A percentile compares a stretch with the other conserved stretches of the same genome.
Conservation (phyloP, 1,139 yeast species). For the Blastobotrys persicus region DNA sequence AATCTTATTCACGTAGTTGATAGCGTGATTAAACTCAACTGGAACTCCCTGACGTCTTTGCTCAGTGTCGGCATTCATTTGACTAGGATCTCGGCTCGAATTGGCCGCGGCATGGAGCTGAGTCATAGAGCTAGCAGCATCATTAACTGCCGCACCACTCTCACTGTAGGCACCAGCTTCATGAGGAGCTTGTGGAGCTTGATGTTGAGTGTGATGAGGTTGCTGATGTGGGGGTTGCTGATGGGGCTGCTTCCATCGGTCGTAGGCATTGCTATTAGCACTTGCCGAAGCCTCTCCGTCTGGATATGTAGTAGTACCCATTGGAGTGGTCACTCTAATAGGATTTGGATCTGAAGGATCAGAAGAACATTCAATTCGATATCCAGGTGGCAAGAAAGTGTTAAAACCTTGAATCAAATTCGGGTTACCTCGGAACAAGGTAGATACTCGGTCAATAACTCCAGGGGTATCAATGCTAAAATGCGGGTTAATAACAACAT, state of each 20-base stretch:
- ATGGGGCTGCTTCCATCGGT: conserved; percentile 16
- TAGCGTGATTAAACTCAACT: conserved; percentile 95
- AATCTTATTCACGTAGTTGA: conserved; percentile 90
- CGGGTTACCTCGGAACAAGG: conserved; percentile 89
- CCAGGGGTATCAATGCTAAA: conserved; percentile 92
- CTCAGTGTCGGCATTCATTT: conserved; percentile 17
- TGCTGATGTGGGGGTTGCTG: conserved; percentile 21
- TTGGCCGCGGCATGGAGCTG: conserved; percentile 44
- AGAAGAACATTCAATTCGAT: conserved; percentile 84
- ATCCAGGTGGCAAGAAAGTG: conserved; percentile 96
- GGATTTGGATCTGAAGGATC: conserved; percentile 92
- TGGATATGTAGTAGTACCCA: conserved; percentile 72
- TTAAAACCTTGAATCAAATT: conserved; percentile 93
- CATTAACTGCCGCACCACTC: not conserved
- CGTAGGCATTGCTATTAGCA: conserved; percentile 17
- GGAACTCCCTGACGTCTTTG: conserved; percentile 59
- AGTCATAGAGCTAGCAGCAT: conserved; percentile 30
- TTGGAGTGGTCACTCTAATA: conserved; percentile 91
- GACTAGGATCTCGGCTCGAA: conserved; percentile 24
- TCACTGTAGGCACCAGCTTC: conserved; percentile 1
- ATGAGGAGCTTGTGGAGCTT: conserved; percentile 12
- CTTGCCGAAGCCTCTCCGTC: conserved; percentile 40
- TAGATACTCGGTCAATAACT: conserved; percentile 91
- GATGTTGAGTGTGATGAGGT: conserved; percentile 29
- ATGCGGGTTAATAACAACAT: not conserved